Conservation (phyloP, 2,329 filamentous ascomycete genomes). For the Akanthomyces lecanii region DNA sequence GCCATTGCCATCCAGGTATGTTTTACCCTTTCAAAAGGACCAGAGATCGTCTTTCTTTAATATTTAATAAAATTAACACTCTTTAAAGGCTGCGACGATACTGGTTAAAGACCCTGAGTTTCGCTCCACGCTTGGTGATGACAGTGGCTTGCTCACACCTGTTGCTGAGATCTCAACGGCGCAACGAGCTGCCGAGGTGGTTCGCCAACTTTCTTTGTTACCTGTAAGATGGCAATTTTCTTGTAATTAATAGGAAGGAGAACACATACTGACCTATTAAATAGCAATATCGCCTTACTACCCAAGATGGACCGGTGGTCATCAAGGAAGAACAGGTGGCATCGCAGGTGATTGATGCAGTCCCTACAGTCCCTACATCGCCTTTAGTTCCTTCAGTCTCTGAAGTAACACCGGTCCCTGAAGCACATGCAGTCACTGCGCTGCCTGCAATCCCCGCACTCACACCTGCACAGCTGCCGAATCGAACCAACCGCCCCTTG, state of each 20-base stretch:
- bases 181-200: background rate
- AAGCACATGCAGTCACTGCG: background rate
- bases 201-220: background rate
- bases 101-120: conserved; percentile 14
- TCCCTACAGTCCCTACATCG: background rate
- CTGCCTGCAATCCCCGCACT: background rate
- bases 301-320: background rate
- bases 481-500: background rate
- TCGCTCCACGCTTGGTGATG: background rate
- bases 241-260: background rate
- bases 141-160: background rate
- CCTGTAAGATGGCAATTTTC: background rate
- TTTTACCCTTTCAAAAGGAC: background rate
- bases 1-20: conserved; percentile 31
- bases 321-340: background rate
- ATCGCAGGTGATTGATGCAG: background rate
- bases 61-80: conserved; percentile 13
- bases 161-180: background rate
- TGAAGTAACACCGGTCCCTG: background rate
- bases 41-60: background rate
- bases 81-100: conserved; percentile 12
- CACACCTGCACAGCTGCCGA: background rate
- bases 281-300: background rate
- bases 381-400: background rate
- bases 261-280: background rate